Base-by-base conservation (phyloP, 352 stramenopile species). In the Phytophthora crassamura region DNA sequence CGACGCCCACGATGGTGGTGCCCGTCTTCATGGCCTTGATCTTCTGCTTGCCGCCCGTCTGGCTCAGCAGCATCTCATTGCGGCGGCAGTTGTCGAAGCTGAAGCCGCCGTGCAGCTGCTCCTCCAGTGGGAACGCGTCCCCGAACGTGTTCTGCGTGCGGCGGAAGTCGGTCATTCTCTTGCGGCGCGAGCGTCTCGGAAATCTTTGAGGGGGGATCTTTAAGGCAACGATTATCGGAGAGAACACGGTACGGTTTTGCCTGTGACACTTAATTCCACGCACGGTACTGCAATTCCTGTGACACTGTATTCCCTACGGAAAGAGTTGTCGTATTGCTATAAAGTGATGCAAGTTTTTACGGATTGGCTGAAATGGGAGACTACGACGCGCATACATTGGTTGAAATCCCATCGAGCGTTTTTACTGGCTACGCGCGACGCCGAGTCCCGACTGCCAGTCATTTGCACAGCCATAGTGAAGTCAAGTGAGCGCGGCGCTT, bases 1-100 rank as follows among this genome's bases (percentile, higher is more conserved):
- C 88, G 49, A 98, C 82, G 59, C 95, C 97, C 46, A 94, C 84
- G 73, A 99, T 99, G 50, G 96, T 99, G 9, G 97, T 99, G 43
- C 97, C 97, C 3, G 97, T 99, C 84, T 99, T 99, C 64, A 68
- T 91, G 57, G 72, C 78, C 75, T 91, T 94, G 59, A 89, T 75
- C 69, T 81, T 82, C 47, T 82, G 77, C 47, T 67, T 77, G 60
- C 88, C 77, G 42, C 82, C 76, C 28, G 59, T 55, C 35, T 85
- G 65, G 32, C 59, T 58, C 46, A 97, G 59, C 53, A 98, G 79
- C 64, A 97, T 75, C 64, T 93, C 80, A 72, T 98, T 98, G 64
- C 95, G 90, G 59, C 94, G 88, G 62, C 89, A 86, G 69, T 98
- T 97, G 59, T 98, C 92, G 64, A 98, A 98, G 81, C 79, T 95